Conservation (phyloP, 1,139 yeast species). For the Hanseniaspora sp. region DNA sequence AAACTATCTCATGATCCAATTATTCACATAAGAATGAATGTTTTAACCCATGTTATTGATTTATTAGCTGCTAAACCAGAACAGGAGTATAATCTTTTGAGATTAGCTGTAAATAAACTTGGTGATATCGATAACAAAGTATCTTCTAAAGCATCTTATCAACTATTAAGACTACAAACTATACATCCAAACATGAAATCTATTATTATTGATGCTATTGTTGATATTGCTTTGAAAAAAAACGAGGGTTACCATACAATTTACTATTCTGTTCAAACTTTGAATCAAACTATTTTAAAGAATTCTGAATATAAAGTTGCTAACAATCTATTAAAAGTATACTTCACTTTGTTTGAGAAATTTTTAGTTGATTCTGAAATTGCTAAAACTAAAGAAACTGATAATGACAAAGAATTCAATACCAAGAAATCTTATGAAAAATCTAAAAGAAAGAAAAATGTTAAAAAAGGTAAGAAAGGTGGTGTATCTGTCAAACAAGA, state of each 20-base stretch:
- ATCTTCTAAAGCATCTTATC: conserved; percentile 76
- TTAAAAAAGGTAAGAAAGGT: conserved; percentile 60
- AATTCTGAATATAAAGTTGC: conserved; percentile 68
- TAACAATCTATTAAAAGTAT: conserved; percentile 68
- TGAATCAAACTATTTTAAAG: conserved; percentile 85
- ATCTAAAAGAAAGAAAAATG: conserved; percentile 42
- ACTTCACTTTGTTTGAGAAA: conserved; percentile 78
- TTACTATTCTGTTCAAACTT: conserved; percentile 75
- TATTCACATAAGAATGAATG: conserved; percentile 71
- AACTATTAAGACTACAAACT: conserved; percentile 69
- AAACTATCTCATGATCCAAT: conserved; percentile 81
- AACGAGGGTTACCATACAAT: conserved; percentile 75
- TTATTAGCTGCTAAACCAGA: conserved; percentile 80
- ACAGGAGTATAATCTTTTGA: conserved; percentile 83
- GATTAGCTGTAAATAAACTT: conserved; percentile 81
- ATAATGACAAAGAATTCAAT: conserved; percentile 28
- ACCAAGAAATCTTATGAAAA: conserved; percentile 31
- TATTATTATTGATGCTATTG: conserved; percentile 64
- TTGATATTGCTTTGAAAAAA: conserved; percentile 68
- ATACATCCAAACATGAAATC: conserved; percentile 94
- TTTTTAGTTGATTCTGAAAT: conserved; percentile 37
- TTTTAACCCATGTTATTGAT: conserved; percentile 67
- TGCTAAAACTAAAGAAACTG: conserved; percentile 19
- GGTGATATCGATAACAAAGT: conserved; percentile 91
- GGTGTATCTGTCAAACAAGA: conserved; percentile 62